These are phyloP conservation scores for Dactylella cylindrospora DNA, from an alignment of 2,329 filamentous ascomycete genomes.

Conservation along the genomic window DNA sequence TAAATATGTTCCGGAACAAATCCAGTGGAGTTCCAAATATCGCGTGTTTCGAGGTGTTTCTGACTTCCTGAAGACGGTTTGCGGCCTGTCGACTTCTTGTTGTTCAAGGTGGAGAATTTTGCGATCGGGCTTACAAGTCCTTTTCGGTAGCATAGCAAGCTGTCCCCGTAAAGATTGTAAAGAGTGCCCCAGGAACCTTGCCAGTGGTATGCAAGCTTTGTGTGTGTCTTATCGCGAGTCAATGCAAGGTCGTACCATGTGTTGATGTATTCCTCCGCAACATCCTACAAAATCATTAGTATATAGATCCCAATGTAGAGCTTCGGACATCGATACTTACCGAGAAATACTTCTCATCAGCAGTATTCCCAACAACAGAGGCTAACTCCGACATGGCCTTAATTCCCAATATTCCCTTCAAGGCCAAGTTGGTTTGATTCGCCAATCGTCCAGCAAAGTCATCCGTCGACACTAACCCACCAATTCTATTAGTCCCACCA, in stretches of 20 bases:
- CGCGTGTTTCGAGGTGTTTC: too few relatives aligned
- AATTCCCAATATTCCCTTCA: constrained; percentile 82
- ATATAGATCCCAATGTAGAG: too few relatives aligned
- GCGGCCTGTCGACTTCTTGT: not conserved
- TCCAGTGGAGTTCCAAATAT: not conserved
- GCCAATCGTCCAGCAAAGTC: constrained; percentile 78
- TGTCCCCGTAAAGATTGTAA: constrained; percentile 82
- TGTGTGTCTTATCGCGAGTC: constrained; percentile 68
- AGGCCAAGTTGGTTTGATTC: constrained; percentile 76
- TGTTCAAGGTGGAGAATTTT: constrained; percentile 47
- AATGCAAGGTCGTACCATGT: constrained; percentile 73
- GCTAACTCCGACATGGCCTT: constrained; percentile 74
- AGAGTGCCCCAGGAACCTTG: constrained; percentile 80
- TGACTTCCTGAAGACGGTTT: not conserved
- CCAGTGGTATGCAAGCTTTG: constrained; percentile 77
- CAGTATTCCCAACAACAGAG: constrained; percentile 61
- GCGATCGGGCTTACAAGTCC: constrained; percentile 36
- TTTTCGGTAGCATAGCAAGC: constrained; percentile 74
- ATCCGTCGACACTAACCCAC: constrained; percentile 67
- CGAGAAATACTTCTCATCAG: constrained; percentile 60
- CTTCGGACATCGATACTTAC: constrained; percentile 16
- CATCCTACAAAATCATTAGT: constrained; percentile 53
- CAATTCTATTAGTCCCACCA: not conserved
- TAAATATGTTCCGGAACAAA: constrained; percentile 75
- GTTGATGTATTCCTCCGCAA: constrained; percentile 66